Conservation (phyloP, 495 filamentous ascomycete genomes). For the Penicillium pancosmium region DNA sequence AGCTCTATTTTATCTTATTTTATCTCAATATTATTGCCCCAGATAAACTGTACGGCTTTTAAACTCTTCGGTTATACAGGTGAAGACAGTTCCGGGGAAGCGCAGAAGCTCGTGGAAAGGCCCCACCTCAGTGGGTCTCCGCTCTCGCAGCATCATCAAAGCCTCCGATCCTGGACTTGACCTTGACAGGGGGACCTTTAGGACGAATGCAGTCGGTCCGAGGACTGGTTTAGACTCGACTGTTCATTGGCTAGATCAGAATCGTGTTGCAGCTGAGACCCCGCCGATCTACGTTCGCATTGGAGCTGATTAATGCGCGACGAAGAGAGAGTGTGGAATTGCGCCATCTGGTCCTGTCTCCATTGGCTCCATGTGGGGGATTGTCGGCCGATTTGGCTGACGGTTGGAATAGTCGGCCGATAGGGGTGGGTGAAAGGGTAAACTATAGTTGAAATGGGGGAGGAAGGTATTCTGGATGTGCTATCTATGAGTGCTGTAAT, state of each 20-base stretch:
- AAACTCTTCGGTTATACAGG: not conserved
- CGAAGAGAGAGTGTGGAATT: slow-evolving; percentile 14
- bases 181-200: not conserved
- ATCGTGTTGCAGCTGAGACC: not conserved
- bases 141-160: slow-evolving; percentile 4
- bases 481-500: no score
- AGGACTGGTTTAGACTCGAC: not conserved
- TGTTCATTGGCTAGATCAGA: not conserved
- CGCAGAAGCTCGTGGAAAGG: slow-evolving; percentile 2
- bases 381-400: slow-evolving; percentile 33
- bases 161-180: not conserved
- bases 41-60: no score
- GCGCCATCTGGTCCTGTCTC: slow-evolving; percentile 34
- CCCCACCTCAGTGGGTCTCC: slow-evolving; percentile 5
- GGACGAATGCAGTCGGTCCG: not conserved
- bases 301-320: slow-evolving; percentile 4
- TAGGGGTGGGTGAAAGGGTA: slow-evolving; percentile 4
- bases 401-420: slow-evolving; percentile 33
- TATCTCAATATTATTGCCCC: no score
- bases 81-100: not conserved
- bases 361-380: slow-evolving; percentile 33
- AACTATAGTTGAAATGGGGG: not conserved
- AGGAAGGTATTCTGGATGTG: no score
- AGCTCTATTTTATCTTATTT: no score
- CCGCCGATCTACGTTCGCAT: slow-evolving; percentile 1